phyloP scores from a whole-genome alignment of 495 filamentous ascomycete genomes.

The Penicillium flavigenum region DNA sequence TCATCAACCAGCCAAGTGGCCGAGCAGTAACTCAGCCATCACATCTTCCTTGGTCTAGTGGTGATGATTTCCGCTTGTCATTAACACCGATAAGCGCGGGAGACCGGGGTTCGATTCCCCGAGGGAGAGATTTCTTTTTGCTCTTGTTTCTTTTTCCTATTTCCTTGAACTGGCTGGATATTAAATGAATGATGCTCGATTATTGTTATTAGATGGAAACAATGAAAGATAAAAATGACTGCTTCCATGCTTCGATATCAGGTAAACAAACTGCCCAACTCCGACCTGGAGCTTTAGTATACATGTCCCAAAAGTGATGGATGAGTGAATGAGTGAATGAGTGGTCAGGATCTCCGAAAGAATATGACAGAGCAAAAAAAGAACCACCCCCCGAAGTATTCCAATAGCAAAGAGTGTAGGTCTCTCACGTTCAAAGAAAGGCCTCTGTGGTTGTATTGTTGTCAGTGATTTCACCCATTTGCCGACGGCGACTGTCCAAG shows the following conservation, averaged over 20 bases:
- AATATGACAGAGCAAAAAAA: not conserved
- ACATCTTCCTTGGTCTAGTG: constrained; percentile 45
- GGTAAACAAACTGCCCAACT: not conserved
- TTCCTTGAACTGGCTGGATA: not conserved
- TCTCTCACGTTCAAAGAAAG: constrained; percentile 27
- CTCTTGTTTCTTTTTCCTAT: not conserved
- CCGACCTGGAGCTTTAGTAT: not conserved
- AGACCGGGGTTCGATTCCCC: constrained; percentile 58
- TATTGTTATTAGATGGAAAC: not conserved
- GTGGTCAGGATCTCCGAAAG: not conserved
- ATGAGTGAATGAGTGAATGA: constrained; percentile 2
- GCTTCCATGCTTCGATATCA: not conserved
- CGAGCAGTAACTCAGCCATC: constrained; percentile 27
- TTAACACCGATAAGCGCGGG: constrained; percentile 33
- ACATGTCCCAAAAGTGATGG: not conserved
- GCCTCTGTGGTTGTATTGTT: constrained; percentile 22
- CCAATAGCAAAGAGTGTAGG: not conserved
- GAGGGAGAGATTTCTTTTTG: constrained; percentile 39
- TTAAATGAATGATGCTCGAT: not conserved
- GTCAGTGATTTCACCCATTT: constrained; percentile 33
- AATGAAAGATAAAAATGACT: not conserved
- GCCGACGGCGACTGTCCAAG: constrained; percentile 52
- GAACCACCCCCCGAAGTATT: not conserved
- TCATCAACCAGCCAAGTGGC: constrained; percentile 28
- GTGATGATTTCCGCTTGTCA: constrained; percentile 57